phyloP scores from a whole-genome alignment of 768 basidiomycete genomes.

The Kwoniella europaea region DNA sequence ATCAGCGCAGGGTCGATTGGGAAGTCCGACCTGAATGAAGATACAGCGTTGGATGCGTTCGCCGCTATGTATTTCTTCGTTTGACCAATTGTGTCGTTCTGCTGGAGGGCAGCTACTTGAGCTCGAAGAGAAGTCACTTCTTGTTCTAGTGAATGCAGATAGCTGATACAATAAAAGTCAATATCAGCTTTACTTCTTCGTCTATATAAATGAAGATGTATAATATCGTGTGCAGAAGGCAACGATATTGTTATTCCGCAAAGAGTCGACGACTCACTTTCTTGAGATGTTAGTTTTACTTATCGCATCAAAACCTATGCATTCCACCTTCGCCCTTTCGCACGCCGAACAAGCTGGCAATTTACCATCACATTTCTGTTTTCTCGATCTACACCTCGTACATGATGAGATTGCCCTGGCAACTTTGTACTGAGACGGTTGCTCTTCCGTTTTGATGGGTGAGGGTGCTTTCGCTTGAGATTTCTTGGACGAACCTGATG shows the following conservation, averaged over 20 bases:
- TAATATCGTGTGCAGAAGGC: too few relatives aligned
- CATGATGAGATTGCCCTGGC: slow-evolving; percentile 58
- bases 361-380: slow-evolving; percentile 59
- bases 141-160: slow-evolving; percentile 58
- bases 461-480: not conserved
- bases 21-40: slow-evolving; percentile 26
- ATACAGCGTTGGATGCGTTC: slow-evolving; percentile 31
- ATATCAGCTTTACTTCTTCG: not conserved
- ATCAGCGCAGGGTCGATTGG: slow-evolving; percentile 37
- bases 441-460: slow-evolving; percentile 14
- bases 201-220: too few relatives aligned
- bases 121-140: slow-evolving; percentile 56
- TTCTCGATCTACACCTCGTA: slow-evolving; percentile 57
- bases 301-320: slow-evolving; percentile 59
- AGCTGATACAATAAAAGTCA: slow-evolving; percentile 30
- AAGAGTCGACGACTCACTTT: slow-evolving; percentile 44
- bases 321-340: slow-evolving; percentile 59
- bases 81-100: slow-evolving; percentile 22
- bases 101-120: slow-evolving; percentile 44
- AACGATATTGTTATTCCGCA: too few relatives aligned
- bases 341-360: slow-evolving; percentile 57
- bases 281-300: slow-evolving; percentile 58
- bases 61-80: slow-evolving; percentile 32
- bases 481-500: slow-evolving; percentile 3
- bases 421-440: slow-evolving; percentile 48